These are phyloP conservation scores for Exophiala dermatitidis DNA, from an alignment of 2,329 filamentous ascomycete species.

Conservation along the genomic window DNA sequence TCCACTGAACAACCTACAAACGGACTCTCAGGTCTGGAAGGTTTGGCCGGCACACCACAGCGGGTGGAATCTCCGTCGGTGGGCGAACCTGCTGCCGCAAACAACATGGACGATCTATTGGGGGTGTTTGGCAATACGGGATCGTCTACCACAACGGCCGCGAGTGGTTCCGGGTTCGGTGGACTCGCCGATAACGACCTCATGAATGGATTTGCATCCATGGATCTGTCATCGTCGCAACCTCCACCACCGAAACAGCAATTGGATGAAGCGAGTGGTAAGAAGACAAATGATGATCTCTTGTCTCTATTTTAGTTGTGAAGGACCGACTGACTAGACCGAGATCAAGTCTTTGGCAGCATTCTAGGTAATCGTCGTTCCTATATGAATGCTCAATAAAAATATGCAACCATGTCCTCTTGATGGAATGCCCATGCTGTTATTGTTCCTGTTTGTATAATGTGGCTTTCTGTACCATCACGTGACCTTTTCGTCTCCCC, in stretches of 20 bases:
- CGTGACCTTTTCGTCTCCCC: too few species aligned
- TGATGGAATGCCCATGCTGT: too few species aligned
- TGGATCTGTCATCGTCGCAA: constrained; percentile 63
- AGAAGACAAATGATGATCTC: constrained; percentile 58
- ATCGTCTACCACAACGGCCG: constrained; percentile 25
- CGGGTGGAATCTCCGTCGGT: constrained; percentile 42
- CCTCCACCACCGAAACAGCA: constrained; percentile 41
- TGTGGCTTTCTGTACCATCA: too few species aligned
- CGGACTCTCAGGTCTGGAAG: constrained; percentile 59
- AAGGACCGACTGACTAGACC: background rate
- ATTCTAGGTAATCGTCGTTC: too few species aligned
- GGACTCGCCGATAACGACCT: constrained; percentile 46
- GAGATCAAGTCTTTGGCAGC: too few species aligned
- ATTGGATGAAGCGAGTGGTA: constrained; percentile 33
- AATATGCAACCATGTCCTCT: too few species aligned
- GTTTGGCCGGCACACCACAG: constrained; percentile 51
- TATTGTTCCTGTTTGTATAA: too few species aligned
- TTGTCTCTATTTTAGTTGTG: constrained; percentile 47
- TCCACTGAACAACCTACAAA: constrained; percentile 57
- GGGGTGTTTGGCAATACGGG: constrained; percentile 56
- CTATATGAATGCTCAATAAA: too few species aligned
- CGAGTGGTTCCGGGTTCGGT: constrained; percentile 30
- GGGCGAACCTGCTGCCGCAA: constrained; percentile 30
- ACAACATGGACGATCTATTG: constrained; percentile 74
- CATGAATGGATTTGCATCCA: constrained; percentile 73